phyloP scores from a whole-genome alignment of 306 rosid species.

The Trifolium pratense region DNA sequence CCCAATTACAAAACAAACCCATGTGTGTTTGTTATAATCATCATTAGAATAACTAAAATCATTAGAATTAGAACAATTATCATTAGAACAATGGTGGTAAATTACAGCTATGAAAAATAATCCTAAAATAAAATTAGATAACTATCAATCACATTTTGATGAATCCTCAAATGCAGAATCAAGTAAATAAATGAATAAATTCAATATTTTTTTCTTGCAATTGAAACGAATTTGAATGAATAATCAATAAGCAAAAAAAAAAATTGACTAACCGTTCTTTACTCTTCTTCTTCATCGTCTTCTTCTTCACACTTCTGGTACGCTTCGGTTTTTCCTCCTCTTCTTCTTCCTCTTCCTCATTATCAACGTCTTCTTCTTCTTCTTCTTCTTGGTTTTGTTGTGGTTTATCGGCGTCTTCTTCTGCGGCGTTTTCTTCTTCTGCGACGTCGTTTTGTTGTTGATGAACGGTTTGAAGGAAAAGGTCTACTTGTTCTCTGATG shows the following conservation, averaged over 20 bases:
- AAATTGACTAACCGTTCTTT: constrained; percentile 59
- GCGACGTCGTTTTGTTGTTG: constrained; percentile 36
- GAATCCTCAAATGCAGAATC: too few relatives aligned
- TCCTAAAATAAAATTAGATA: constrained; percentile 2
- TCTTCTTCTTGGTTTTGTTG: constrained; percentile 48
- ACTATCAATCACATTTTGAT: constrained; percentile 29
- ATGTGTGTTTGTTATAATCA: constrained; percentile 31
- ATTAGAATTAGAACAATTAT: neutral
- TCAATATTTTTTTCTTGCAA: constrained; percentile 10
- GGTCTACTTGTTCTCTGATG: constrained; percentile 76
- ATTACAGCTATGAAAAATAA: constrained; percentile 25
- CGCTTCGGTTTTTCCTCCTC: constrained; percentile 44
- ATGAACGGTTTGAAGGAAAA: constrained; percentile 63
- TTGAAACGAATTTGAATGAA: neutral
- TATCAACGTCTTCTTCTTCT: constrained; percentile 35
- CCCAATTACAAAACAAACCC: constrained; percentile 43
- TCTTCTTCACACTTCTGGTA: constrained; percentile 40
- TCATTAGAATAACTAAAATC: neutral
- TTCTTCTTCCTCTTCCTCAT: constrained; percentile 30
- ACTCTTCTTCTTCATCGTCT: constrained; percentile 15
- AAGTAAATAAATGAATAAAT: too few relatives aligned
- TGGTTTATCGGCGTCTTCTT: constrained; percentile 30
- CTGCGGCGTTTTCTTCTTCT: constrained; percentile 30
- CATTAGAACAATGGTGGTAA: constrained; percentile 22
- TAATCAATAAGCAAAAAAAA: constrained; percentile 3